These are phyloP conservation scores for Withania somnifera DNA, from an alignment of 305 asterid species.

Conservation along the genomic window DNA sequence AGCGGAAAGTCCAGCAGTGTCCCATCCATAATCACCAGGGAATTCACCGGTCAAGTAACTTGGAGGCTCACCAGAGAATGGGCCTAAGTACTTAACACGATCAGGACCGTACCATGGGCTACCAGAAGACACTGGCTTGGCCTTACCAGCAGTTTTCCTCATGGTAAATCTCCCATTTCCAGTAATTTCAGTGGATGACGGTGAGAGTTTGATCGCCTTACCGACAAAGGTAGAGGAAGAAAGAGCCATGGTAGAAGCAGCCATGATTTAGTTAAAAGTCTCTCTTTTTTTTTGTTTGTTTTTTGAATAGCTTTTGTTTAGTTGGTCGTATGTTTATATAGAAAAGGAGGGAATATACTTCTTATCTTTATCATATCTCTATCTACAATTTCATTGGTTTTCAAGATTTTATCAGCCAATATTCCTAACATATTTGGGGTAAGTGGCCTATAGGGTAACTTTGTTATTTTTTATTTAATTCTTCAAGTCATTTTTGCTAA, in stretches of 20 bases:
- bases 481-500: not conserved
- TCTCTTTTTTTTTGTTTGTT: too few relatives aligned
- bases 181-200: not conserved
- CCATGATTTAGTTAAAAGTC: constrained; percentile 4
- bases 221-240: constrained; percentile 4
- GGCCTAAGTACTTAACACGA: constrained; percentile 17
- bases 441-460: too few relatives aligned
- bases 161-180: not conserved
- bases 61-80: constrained; percentile 17
- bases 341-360: not conserved
- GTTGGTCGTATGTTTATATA: too few relatives aligned
- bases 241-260: constrained; percentile 7
- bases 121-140: not conserved
- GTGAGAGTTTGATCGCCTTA: not conserved
- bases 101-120: constrained; percentile 22
- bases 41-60: constrained; percentile 20
- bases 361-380: not conserved
- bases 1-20: constrained; percentile 23
- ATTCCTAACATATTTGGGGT: not conserved
- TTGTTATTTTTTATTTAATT: not conserved
- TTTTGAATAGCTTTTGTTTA: too few relatives aligned
- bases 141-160: constrained; percentile 1
- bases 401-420: not conserved
- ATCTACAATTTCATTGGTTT: constrained; percentile 1
- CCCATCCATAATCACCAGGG: constrained; percentile 22